Percentiles rank a stretch among this genome's conserved stretches.
Conservation (phyloP, 139 green algal genomes). For the Auxenochlorella pyrenoidosa region DNA sequence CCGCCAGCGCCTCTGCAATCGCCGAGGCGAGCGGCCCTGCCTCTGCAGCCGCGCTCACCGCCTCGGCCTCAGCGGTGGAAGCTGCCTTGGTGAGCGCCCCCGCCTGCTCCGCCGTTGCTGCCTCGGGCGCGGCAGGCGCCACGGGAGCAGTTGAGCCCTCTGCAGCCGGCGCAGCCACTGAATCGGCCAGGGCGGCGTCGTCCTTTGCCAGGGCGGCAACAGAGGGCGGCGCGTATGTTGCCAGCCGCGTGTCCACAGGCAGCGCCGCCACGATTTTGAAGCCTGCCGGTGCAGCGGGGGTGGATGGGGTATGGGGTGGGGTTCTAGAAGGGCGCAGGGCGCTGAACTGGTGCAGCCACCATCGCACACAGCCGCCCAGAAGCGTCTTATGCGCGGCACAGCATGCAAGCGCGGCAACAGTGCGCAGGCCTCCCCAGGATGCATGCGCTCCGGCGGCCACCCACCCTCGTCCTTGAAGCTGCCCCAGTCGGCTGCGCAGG, state of each 20-base stretch:
- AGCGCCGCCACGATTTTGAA: constrained; percentile 40
- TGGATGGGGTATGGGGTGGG: background rate
- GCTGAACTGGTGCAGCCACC: no score
- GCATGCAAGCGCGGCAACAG: no score
- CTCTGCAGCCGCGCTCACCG: constrained; percentile 19
- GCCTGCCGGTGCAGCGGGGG: background rate
- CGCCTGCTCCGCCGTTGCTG: background rate
- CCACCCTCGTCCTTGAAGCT: constrained; percentile 38
- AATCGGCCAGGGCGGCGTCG: background rate
- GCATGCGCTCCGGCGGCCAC: no score
- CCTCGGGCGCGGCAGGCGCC: background rate
- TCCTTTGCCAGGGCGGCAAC: background rate
- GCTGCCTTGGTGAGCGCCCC: background rate
- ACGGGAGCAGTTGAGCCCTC: background rate
- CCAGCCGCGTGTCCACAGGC: constrained; percentile 36
- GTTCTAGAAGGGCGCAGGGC: no score
- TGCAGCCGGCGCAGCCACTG: background rate
- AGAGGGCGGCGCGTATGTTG: constrained; percentile 7
- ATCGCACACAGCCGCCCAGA: no score
- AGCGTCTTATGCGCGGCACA: no score
- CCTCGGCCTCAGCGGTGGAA: constrained; percentile 17
- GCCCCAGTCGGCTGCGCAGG: constrained; percentile 19
- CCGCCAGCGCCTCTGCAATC: constrained; percentile 36
- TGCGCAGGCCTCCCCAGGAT: background rate
- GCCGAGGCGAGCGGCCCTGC: constrained; percentile 30